Percentiles rank a stretch among this genome's conserved stretches.
Evolutionary conservation across 1,284 basidiomycete genomes (phyloP).

Genomic region (Papiliotrema flavescens): DNA sequence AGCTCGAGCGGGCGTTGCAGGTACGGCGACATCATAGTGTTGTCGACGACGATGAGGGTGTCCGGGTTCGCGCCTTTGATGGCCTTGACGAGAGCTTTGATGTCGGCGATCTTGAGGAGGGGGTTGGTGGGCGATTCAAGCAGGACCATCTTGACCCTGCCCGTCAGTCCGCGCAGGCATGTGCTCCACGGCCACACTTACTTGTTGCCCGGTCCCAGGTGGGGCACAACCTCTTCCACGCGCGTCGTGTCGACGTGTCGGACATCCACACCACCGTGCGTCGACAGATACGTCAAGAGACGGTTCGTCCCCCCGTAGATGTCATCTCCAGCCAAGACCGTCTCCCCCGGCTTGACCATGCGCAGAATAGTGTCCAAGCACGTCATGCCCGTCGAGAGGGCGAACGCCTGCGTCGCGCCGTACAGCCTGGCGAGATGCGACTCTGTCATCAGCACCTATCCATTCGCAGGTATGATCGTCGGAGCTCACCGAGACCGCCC

Average conservation of each 20-base stretch:
- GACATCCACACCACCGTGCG: constrained; percentile 82
- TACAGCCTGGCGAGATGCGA: constrained; percentile 94
- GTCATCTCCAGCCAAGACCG: constrained; percentile 95
- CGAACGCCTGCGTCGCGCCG: constrained; percentile 79
- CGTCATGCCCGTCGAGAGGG: constrained; percentile 96
- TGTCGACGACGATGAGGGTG: constrained; percentile 89
- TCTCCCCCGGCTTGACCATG: constrained; percentile 87
- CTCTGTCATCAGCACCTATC: constrained; percentile 55
- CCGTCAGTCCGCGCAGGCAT: not conserved
- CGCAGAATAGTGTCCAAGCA: constrained; percentile 94
- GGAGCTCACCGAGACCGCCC: constrained; percentile 74
- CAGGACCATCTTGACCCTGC: constrained; percentile 71
- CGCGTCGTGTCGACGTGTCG: constrained; percentile 91
- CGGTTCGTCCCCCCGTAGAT: constrained; percentile 98
- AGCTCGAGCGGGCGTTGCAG: constrained; percentile 92
- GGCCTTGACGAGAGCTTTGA: constrained; percentile 71
- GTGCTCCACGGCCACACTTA: constrained; percentile 14
- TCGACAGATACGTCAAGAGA: constrained; percentile 83
- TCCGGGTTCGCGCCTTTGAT: constrained; percentile 77
- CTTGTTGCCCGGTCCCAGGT: constrained; percentile 63
- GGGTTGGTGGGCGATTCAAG: constrained; percentile 98
- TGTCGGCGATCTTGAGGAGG: constrained; percentile 89
- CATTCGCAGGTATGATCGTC: not conserved
- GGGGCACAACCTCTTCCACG: constrained; percentile 56
- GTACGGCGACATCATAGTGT: constrained; percentile 99